Evolutionary conservation across 1,284 basidiomycete genomes (phyloP).

Genomic region (Lignosus rhinocerotis): DNA sequence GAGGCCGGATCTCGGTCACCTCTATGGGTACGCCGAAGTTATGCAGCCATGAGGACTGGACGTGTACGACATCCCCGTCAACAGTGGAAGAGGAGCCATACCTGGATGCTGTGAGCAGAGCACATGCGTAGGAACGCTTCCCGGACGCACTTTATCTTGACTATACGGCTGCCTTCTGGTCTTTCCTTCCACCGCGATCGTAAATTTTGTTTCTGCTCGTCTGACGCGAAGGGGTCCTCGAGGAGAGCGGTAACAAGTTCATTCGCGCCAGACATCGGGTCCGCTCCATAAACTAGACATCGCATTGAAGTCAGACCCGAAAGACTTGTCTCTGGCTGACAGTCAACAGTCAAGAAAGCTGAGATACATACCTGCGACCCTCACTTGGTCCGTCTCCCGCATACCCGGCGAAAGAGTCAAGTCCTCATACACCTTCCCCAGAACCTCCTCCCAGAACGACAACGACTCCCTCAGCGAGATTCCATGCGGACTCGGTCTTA

Average conservation of each 20-base stretch:
- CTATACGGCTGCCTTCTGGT: conserved; percentile 25
- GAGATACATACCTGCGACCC: conserved; percentile 48
- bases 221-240: conserved; percentile 64
- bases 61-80: conserved; percentile 12
- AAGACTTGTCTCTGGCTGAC: not conserved
- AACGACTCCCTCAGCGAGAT: conserved; percentile 22
- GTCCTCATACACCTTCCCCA: conserved; percentile 38
- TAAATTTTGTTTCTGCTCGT: conserved; percentile 41
- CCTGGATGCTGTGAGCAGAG: conserved; percentile 6
- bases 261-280: conserved; percentile 49
- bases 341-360: too few relatives aligned
- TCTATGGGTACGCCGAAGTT: conserved; percentile 51
- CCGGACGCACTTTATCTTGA: conserved; percentile 43
- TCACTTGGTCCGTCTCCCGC: conserved; percentile 26
- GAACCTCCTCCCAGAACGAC: conserved; percentile 42
- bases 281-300: conserved; percentile 53
- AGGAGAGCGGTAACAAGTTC: conserved; percentile 67
- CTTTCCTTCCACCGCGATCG: conserved; percentile 45
- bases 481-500: conserved; percentile 1
- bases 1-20: conserved; percentile 45
- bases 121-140: not conserved
- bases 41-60: conserved; percentile 54
- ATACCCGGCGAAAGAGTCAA: conserved; percentile 31
- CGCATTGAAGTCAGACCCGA: not conserved
- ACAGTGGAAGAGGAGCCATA: conserved; percentile 22